Conservation (phyloP, 2,329 filamentous ascomycete species). For the Diaporthe sp. region DNA sequence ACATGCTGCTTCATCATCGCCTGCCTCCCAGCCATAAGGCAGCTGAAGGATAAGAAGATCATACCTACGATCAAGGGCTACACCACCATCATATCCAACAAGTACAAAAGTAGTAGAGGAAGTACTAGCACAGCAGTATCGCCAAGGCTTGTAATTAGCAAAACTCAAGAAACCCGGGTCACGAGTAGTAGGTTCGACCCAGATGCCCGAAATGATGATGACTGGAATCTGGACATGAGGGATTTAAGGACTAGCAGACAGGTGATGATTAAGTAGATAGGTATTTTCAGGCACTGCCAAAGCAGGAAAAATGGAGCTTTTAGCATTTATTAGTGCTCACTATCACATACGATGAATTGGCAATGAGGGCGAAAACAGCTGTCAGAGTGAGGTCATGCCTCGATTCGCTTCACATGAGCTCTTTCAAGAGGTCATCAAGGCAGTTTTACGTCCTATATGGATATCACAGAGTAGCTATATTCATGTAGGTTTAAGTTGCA, state of each 20-base stretch:
- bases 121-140: background rate
- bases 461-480: too few species aligned
- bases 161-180: background rate
- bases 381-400: too few species aligned
- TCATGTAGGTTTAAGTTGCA: too few species aligned
- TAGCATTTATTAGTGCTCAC: background rate
- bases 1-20: slow-evolving; percentile 33
- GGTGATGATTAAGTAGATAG: background rate
- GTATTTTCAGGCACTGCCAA: background rate
- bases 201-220: background rate
- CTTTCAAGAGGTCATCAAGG: too few species aligned
- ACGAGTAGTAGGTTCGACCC: background rate
- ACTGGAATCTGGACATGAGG: background rate
- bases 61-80: background rate
- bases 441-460: too few species aligned
- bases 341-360: background rate
- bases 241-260: background rate
- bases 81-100: background rate
- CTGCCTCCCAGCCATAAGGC: slow-evolving; percentile 25
- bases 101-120: background rate
- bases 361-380: background rate
- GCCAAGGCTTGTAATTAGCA: background rate
- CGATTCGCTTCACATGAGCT: too few species aligned
- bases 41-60: slow-evolving; percentile 9
- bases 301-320: background rate